These are phyloP conservation scores for Hortaea sp. DNA, from an alignment of 2,329 filamentous ascomycete species.

Conservation along the genomic window DNA sequence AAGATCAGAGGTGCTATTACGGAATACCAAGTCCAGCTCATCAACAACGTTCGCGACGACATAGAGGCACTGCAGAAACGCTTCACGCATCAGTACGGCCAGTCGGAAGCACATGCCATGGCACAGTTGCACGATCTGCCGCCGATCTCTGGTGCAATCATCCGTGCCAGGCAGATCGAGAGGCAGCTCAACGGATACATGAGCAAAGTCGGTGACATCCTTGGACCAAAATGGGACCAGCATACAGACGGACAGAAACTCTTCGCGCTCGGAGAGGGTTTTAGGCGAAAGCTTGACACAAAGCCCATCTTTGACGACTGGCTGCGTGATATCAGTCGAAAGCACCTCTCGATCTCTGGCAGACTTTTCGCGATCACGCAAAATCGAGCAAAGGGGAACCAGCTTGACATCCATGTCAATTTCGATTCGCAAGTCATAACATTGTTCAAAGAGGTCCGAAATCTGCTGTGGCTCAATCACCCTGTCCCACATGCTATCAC, in stretches of 20 bases:
- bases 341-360: constrained; percentile 84
- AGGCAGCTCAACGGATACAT: constrained; percentile 92
- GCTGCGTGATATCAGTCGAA: constrained; percentile 78
- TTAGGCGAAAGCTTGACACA: constrained; percentile 93
- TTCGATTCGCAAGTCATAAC: constrained; percentile 97
- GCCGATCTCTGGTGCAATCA: constrained; percentile 91
- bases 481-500: constrained; percentile 88
- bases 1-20: constrained; percentile 97
- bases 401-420: constrained; percentile 82
- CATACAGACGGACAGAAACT: constrained; percentile 93
- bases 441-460: constrained; percentile 95
- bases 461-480: constrained; percentile 89
- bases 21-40: constrained; percentile 95
- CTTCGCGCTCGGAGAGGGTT: constrained; percentile 80
- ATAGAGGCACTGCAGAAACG: constrained; percentile 89
- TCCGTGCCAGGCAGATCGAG: constrained; percentile 96
- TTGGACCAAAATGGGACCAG: constrained; percentile 87
- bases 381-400: constrained; percentile 82
- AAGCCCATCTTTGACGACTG: constrained; percentile 91
- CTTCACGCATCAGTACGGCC: constrained; percentile 97
- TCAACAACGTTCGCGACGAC: constrained; percentile 95
- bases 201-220: constrained; percentile 97
- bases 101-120: constrained; percentile 97
- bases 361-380: constrained; percentile 82
- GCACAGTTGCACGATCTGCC: constrained; percentile 91